phyloP scores from a whole-genome alignment of 2,329 filamentous ascomycete genomes.

The Penicillium occitanis region DNA sequence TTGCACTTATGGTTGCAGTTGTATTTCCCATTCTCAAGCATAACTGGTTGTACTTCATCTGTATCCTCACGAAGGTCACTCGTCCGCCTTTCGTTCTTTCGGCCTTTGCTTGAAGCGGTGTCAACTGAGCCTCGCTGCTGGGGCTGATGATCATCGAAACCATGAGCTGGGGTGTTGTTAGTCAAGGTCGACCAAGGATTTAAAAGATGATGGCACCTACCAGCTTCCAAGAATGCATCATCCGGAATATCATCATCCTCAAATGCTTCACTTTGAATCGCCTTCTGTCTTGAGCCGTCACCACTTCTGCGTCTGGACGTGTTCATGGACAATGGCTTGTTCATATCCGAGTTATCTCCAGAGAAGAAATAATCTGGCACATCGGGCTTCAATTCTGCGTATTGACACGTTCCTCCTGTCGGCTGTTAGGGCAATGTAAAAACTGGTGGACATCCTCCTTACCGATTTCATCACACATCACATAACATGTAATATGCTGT shows the following conservation, averaged over 20 bases:
- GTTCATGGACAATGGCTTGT: slow-evolving; percentile 25
- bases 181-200: background rate
- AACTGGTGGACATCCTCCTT: slow-evolving; percentile 22
- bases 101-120: background rate
- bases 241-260: slow-evolving; percentile 56
- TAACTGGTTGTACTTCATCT: slow-evolving; percentile 44
- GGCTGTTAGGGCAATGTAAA: background rate
- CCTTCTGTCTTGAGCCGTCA: slow-evolving; percentile 23
- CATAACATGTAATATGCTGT: slow-evolving; percentile 64
- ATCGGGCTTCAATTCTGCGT: slow-evolving; percentile 53
- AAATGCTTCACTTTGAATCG: slow-evolving; percentile 49
- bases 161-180: background rate
- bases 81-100: background rate
- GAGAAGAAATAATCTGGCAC: slow-evolving; percentile 50
- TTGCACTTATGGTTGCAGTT: slow-evolving; percentile 71
- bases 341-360: slow-evolving; percentile 19
- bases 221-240: slow-evolving; percentile 51
- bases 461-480: slow-evolving; percentile 85
- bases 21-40: slow-evolving; percentile 70
- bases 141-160: background rate
- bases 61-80: background rate
- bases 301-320: slow-evolving; percentile 25
- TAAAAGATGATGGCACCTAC: slow-evolving; percentile 24
- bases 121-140: background rate
- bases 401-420: slow-evolving; percentile 57